Percentiles rank a stretch among this genome's conserved stretches.
Evolutionary conservation across 495 filamentous ascomycete genomes (phyloP).

Genomic region (Recurvomyces mirabilis): DNA sequence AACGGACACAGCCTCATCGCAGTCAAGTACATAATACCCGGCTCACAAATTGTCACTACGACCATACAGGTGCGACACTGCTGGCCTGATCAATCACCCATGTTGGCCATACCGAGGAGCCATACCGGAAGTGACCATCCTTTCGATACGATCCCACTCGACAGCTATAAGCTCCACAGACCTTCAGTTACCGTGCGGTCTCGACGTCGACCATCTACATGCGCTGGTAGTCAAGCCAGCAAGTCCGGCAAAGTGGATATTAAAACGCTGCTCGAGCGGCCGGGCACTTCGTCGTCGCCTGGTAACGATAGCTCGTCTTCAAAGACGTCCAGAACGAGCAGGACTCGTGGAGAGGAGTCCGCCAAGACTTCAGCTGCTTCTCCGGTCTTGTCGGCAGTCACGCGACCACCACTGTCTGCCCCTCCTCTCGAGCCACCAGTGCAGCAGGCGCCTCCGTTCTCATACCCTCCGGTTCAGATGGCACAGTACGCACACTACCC

Average conservation of each 20-base stretch:
- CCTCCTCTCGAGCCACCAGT: constrained; percentile 2
- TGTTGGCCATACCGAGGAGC: too few relatives aligned
- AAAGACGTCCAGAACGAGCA: constrained; percentile 11
- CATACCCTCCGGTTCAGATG: constrained; percentile 15
- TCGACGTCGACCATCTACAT: background rate
- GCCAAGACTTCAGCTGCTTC: background rate
- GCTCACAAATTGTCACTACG: background rate
- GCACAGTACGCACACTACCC: constrained; percentile 12
- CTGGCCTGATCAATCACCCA: too few relatives aligned
- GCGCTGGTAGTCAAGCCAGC: constrained; percentile 15
- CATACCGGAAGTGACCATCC: too few relatives aligned
- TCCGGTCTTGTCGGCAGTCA: constrained; percentile 7
- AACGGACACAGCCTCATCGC: too few relatives aligned
- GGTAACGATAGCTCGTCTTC: constrained; percentile 19
- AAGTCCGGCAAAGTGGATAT: constrained; percentile 44
- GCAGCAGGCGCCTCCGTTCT: background rate
- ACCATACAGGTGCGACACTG: too few relatives aligned
- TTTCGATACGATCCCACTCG: too few relatives aligned
- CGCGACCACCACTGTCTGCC: constrained; percentile 5
- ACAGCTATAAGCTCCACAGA: too few relatives aligned
- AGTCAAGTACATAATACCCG: background rate
- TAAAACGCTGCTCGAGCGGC: constrained; percentile 19
- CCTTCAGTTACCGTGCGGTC: too few relatives aligned
- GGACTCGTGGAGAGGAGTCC: constrained; percentile 5
- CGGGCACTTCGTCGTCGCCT: constrained; percentile 15